These are phyloP conservation scores for Lentithecium fluviatile DNA, from an alignment of 495 filamentous ascomycete species.

Conservation along the genomic window DNA sequence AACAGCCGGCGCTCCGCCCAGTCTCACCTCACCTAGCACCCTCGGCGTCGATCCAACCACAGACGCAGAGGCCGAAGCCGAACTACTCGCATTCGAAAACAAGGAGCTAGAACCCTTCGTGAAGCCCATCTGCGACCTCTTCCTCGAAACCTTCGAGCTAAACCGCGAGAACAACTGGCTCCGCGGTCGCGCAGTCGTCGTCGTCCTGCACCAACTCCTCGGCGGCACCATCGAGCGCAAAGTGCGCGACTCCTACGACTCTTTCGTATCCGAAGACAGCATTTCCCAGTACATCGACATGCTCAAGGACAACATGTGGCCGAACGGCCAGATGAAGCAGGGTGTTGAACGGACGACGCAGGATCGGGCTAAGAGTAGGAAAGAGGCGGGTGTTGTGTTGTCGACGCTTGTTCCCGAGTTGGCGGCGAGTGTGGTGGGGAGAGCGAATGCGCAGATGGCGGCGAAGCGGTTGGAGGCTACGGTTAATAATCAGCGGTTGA, in stretches of 20 bases:
- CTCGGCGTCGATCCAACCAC: constrained; percentile 44
- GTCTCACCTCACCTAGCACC: constrained; percentile 10
- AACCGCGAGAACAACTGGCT: constrained; percentile 94
- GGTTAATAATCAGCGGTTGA: constrained; percentile 46
- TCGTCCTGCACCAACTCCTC: constrained; percentile 67
- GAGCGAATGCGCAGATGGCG: constrained; percentile 43
- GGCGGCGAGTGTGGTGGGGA: constrained; percentile 49
- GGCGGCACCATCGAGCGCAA: constrained; percentile 91
- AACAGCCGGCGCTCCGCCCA: constrained; percentile 38
- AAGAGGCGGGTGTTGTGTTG: constrained; percentile 44
- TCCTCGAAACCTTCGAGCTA: constrained; percentile 92
- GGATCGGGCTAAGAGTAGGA: constrained; percentile 54
- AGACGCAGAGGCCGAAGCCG: constrained; percentile 87
- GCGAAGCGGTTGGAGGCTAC: constrained; percentile 41
- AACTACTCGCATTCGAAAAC: constrained; percentile 89
- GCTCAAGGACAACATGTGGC: constrained; percentile 76
- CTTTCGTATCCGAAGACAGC: constrained; percentile 70
- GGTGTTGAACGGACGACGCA: constrained; percentile 41
- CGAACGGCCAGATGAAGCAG: constrained; percentile 56
- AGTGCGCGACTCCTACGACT: constrained; percentile 74
- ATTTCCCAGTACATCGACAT: constrained; percentile 71
- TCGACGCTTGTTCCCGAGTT: constrained; percentile 51
- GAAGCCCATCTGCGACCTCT: constrained; percentile 96
- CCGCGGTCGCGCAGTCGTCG: constrained; percentile 90
- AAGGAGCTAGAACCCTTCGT: constrained; percentile 91